phyloP scores from a whole-genome alignment of 257 asterid species.

The Solanum virginianum region DNA sequence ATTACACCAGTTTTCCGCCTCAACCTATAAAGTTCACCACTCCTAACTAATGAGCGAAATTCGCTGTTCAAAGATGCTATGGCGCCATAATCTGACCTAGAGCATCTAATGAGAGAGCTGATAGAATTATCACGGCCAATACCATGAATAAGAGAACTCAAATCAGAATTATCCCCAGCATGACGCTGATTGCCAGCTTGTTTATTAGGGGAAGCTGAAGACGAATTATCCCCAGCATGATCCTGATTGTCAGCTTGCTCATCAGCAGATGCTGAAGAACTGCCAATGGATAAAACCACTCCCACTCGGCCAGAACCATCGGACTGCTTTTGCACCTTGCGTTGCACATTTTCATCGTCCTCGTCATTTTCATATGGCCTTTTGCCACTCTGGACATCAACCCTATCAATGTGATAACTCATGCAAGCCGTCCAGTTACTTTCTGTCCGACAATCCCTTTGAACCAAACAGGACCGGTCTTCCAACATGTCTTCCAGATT shows the following conservation, averaged over 20 bases:
- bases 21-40: conserved; percentile 58
- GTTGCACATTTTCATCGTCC: conserved; percentile 15
- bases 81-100: conserved; percentile 78
- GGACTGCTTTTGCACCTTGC: conserved; percentile 38
- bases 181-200: conserved; percentile 1
- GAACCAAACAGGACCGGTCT: conserved; percentile 55
- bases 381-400: conserved; percentile 33
- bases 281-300: conserved; percentile 16
- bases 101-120: conserved; percentile 59
- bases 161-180: conserved; percentile 33
- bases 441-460: conserved; percentile 54
- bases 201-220: not conserved
- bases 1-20: conserved; percentile 50
- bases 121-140: conserved; percentile 83
- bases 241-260: not conserved
- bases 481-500: conserved; percentile 60
- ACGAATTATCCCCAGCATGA: not conserved
- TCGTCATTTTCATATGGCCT: conserved; percentile 40
- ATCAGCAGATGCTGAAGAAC: not conserved
- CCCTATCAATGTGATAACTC: conserved; percentile 40
- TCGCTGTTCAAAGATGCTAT: conserved; percentile 60
- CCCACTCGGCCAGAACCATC: conserved; percentile 7
- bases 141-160: conserved; percentile 52
- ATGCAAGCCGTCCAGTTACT: conserved; percentile 49
- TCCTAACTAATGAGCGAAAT: conserved; percentile 59